Evolutionary conservation across 2,329 filamentous ascomycete genomes (phyloP).

Genomic region (Claviceps monticola): DNA sequence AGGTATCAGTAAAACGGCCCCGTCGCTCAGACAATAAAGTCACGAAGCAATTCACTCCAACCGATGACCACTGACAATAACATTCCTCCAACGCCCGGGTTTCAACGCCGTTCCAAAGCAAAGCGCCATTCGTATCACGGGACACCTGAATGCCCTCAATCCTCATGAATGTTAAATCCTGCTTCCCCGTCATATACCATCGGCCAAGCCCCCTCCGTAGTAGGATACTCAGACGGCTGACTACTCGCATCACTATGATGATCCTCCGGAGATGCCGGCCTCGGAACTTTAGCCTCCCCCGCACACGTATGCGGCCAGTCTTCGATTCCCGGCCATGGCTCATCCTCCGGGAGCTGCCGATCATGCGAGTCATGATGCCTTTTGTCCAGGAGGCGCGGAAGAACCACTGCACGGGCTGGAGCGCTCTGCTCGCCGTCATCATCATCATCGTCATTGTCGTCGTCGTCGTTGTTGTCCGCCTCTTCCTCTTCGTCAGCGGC

Average conservation of each 20-base stretch:
- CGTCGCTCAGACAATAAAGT: too few relatives aligned
- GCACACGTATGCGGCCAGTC: conserved; percentile 32
- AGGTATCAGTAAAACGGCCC: too few relatives aligned
- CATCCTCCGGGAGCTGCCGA: conserved; percentile 34
- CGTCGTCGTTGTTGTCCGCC: conserved; percentile 13
- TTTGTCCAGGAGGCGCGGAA: conserved; percentile 10
- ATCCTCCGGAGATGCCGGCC: conserved; percentile 13
- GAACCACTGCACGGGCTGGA: conserved; percentile 14
- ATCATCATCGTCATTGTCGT: conserved; percentile 9
- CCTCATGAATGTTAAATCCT: conserved; percentile 29
- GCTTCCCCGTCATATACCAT: conserved; percentile 10
- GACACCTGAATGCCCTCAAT: conserved; percentile 10
- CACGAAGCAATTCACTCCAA: too few relatives aligned
- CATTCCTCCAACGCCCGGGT: too few relatives aligned
- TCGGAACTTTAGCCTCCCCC: conserved; percentile 37
- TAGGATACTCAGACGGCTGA: conserved; percentile 42
- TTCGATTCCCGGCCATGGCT: conserved; percentile 43
- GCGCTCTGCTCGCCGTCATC: conserved; percentile 11
- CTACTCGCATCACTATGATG: conserved; percentile 30
- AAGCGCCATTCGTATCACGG: too few relatives aligned
- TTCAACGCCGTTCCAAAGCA: too few relatives aligned
- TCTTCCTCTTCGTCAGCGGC: conserved; percentile 14
- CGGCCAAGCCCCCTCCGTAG: conserved; percentile 31
- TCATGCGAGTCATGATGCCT: conserved; percentile 11
- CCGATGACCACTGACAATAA: too few relatives aligned